Conservation (phyloP, 768 basidiomycete genomes). For the Mycena leptocephala region DNA sequence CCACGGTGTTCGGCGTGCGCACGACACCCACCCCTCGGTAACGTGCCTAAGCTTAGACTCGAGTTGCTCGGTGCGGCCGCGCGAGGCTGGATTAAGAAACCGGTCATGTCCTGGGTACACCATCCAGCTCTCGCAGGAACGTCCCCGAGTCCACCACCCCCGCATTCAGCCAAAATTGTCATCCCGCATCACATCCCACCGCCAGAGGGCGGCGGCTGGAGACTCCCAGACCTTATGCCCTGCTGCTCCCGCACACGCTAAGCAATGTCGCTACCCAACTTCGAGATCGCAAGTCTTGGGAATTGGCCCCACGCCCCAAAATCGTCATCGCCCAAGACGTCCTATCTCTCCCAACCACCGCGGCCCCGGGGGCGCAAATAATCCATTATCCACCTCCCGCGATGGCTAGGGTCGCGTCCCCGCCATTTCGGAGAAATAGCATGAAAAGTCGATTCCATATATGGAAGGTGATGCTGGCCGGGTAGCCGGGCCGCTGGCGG, state of each 20-base stretch:
- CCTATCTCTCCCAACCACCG: not conserved
- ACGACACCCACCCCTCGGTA: not conserved
- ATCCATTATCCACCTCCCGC: not conserved
- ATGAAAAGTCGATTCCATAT: not conserved
- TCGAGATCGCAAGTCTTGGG: too few species aligned
- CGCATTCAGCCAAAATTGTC: too few species aligned
- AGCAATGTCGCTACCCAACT: too few species aligned
- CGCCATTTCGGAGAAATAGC: not conserved
- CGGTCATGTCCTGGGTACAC: too few species aligned
- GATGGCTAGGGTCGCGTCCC: not conserved
- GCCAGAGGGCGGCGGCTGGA: not conserved
- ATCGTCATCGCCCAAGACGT: not conserved
- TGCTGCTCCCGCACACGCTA: too few species aligned
- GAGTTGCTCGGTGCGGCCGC: too few species aligned
- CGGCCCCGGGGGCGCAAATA: not conserved
- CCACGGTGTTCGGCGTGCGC: not conserved
- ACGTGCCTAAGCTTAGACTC: not conserved
- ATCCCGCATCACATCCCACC: not conserved
- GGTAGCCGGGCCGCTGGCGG: not conserved
- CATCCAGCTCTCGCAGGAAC: too few species aligned
- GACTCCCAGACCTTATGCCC: not conserved
- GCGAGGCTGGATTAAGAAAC: too few species aligned
- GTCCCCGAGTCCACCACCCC: too few species aligned
- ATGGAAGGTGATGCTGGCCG: not conserved
- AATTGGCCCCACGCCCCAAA: not conserved